These are phyloP conservation scores for Acacia pycnantha DNA, from an alignment of 331 rosid genomes.

Conservation along the genomic window DNA sequence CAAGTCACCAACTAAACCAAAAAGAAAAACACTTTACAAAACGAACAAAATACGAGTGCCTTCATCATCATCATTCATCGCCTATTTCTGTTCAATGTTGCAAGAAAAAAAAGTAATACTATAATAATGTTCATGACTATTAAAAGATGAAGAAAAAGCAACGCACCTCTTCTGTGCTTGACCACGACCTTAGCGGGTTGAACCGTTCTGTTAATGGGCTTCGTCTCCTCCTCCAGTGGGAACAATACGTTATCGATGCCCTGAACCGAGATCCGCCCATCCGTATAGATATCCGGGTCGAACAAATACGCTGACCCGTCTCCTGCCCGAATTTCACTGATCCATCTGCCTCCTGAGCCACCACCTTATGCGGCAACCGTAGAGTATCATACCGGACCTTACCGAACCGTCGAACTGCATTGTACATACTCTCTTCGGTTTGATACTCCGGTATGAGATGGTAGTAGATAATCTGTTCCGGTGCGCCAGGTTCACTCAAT, in stretches of 20 bases:
- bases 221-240: slow-evolving; percentile 49
- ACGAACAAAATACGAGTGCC: background rate
- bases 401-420: slow-evolving; percentile 73
- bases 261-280: slow-evolving; percentile 81
- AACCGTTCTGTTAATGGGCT: slow-evolving; percentile 30
- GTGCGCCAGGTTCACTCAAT: slow-evolving; percentile 85
- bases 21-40: background rate
- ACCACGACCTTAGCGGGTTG: slow-evolving; percentile 47
- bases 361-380: slow-evolving; percentile 69
- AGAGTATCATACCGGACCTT: slow-evolving; percentile 61
- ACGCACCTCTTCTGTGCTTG: slow-evolving; percentile 65
- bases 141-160: background rate
- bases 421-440: slow-evolving; percentile 89
- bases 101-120: no score
- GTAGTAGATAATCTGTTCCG: slow-evolving; percentile 80
- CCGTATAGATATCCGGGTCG: slow-evolving; percentile 78
- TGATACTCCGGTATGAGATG: slow-evolving; percentile 80
- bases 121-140: background rate
- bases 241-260: slow-evolving; percentile 76
- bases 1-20: background rate
- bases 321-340: slow-evolving; percentile 69
- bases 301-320: slow-evolving; percentile 73
- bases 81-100: background rate
- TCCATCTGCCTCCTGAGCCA: slow-evolving; percentile 79
- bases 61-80: slow-evolving; percentile 9